phyloP scores from a whole-genome alignment of 441 rosid species.

The Jatropha podagrica region DNA sequence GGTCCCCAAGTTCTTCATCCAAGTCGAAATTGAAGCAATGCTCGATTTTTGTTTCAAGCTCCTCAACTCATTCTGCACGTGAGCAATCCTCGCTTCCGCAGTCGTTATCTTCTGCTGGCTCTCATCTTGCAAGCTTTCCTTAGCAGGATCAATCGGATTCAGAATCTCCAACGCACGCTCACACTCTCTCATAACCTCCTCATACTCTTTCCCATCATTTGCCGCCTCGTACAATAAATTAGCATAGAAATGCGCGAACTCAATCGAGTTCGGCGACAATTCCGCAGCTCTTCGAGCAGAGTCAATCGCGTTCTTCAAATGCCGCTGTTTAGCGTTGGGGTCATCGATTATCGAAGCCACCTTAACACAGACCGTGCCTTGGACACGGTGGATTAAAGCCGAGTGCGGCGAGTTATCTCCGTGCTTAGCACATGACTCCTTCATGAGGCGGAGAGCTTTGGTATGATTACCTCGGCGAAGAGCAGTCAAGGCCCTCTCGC shows the following conservation, averaged over 20 bases:
- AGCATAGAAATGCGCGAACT: constrained; percentile 82
- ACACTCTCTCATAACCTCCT: constrained; percentile 81
- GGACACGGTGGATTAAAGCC: constrained; percentile 75
- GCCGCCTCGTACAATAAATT: constrained; percentile 81
- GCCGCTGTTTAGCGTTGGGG: constrained; percentile 59
- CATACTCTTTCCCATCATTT: constrained; percentile 70
- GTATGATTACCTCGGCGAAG: constrained; percentile 80
- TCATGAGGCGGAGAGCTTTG: constrained; percentile 83
- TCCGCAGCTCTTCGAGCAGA: constrained; percentile 72
- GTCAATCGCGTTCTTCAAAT: constrained; percentile 65
- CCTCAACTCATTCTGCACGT: constrained; percentile 74
- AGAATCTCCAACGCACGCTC: constrained; percentile 72
- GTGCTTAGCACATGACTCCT: constrained; percentile 58
- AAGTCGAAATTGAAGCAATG: constrained; percentile 64
- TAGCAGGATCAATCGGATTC: constrained; percentile 85
- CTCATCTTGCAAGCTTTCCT: constrained; percentile 85
- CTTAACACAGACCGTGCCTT: constrained; percentile 72
- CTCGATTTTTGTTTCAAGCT: constrained; percentile 70
- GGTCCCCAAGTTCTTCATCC: constrained; percentile 78
- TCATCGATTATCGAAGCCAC: constrained; percentile 83
- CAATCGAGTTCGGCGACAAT: constrained; percentile 71
- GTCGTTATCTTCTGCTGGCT: constrained; percentile 67
- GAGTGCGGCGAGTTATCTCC: constrained; percentile 46
- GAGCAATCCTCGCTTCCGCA: constrained; percentile 70
- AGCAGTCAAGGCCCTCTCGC: constrained; percentile 78